Percentiles rank a stretch among this genome's conserved stretches.
phyloP scores from a whole-genome alignment of 371 early-diverging fungal genomes.

The Mucor racemosus region DNA sequence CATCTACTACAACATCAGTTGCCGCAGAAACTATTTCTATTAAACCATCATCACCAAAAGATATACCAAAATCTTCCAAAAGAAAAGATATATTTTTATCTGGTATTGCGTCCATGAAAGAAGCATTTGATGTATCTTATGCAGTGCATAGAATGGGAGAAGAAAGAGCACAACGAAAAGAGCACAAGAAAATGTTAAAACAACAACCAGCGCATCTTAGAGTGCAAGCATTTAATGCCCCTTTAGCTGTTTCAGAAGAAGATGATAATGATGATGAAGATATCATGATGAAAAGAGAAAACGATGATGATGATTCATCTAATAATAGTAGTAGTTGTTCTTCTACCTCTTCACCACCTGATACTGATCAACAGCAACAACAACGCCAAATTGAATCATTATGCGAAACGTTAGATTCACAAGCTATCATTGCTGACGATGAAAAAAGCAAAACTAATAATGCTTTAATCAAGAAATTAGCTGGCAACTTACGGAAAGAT shows the following conservation, averaged over 20 bases:
- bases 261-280: slow-evolving; percentile 11
- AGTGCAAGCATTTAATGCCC: slow-evolving; percentile 14
- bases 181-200: slow-evolving; percentile 15
- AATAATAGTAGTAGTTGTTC: background rate
- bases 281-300: slow-evolving; percentile 1
- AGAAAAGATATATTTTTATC: slow-evolving; percentile 44
- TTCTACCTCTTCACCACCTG: background rate
- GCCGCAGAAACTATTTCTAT: slow-evolving; percentile 29
- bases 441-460: background rate
- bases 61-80: slow-evolving; percentile 15
- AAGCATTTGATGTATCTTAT: slow-evolving; percentile 63
- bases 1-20: slow-evolving; percentile 34
- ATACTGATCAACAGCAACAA: slow-evolving; percentile 3
- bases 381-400: slow-evolving; percentile 4
- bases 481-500: slow-evolving; percentile 1
- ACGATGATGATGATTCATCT: background rate
- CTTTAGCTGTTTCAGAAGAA: slow-evolving; percentile 7
- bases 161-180: slow-evolving; percentile 39
- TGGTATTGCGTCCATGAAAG: slow-evolving; percentile 60
- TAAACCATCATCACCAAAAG: slow-evolving; percentile 14
- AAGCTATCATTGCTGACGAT: background rate
- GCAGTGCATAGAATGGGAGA: slow-evolving; percentile 68
- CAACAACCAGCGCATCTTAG: slow-evolving; percentile 3
- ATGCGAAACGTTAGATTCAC: background rate
- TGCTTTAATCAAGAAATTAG: slow-evolving; percentile 1